Base-by-base conservation (phyloP, 148 eudicot genomes). In the Amaranthus palmeri region DNA sequence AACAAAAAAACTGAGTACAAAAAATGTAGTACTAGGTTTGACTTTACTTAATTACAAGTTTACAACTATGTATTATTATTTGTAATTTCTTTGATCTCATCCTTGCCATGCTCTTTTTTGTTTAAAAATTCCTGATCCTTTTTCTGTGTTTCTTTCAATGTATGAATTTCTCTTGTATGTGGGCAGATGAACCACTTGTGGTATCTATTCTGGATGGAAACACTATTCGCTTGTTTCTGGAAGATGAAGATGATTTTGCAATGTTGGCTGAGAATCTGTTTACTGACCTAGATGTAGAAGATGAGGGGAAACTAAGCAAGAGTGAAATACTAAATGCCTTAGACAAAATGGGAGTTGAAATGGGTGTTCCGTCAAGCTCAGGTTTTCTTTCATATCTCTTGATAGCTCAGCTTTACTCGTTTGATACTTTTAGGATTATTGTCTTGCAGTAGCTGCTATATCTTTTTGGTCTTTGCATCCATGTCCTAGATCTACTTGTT, bases 181-280 rank as follows among this genome's bases (percentile, higher is more conserved):
- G 72, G 74, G 74, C 83, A 88, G 92, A 84, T 80, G 84, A 88
- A 76, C 92, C 92, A 2, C 72, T 88, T 55, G 85, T 83, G 50
- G 80, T 86, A 67, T 85, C 90, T 42, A 72, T 88, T 77, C 80
- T 88, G 79, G 88, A 88, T 68, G 92, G 92, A 53, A 82, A 66
- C 59, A 72, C 84, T 36, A 80, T 86, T 13, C 74, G 76, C 47
- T 41, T 81, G 79, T 85, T 82, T 79, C 72, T 88, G 69, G 90
- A 86, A 72, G 92, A 88, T 64, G 92, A 88, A 79, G 92, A 88
- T 81, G 92, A 88, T 78, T 86, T 86, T 74, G 92, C 90, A 57
- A 88, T 88, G 90, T 70, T 88, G 68, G 90, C 92, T 4, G 90
- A 86, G 83, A 84, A 84, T 84, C 80, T 88, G 65, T 88, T 86